phyloP scores from a whole-genome alignment of 2,329 filamentous ascomycete genomes.

The Moelleriella libera region DNA sequence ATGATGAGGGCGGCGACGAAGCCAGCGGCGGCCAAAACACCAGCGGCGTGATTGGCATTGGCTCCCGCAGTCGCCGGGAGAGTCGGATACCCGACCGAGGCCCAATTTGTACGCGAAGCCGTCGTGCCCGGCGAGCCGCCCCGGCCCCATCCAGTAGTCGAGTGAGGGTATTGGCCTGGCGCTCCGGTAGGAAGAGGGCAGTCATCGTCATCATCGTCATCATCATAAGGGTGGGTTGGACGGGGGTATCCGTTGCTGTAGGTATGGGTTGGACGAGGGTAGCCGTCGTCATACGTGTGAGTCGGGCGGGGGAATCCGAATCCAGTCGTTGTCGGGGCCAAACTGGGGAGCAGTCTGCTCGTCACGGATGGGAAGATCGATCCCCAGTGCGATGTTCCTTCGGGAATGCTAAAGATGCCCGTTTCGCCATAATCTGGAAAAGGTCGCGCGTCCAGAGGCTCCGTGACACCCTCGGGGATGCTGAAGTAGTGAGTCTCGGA shows the following conservation, averaged over 20 bases:
- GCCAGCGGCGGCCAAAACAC: conserved; percentile 22
- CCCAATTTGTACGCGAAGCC: background rate
- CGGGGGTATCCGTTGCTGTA: no score
- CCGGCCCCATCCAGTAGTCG: conserved; percentile 4
- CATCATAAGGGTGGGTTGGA: background rate
- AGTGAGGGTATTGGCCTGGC: no score
- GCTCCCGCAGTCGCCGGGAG: conserved; percentile 13
- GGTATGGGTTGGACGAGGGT: no score
- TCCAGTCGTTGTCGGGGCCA: conserved; percentile 2
- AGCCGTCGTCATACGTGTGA: no score
- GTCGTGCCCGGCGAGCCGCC: conserved; percentile 1
- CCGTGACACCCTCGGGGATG: no score
- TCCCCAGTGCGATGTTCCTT: conserved; percentile 49
- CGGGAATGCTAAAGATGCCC: conserved; percentile 6
- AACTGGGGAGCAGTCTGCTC: background rate
- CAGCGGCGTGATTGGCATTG: conserved; percentile 16
- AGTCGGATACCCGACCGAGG: conserved; percentile 7
- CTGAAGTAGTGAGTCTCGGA: conserved; percentile 3
- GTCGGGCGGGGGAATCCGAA: background rate
- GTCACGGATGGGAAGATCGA: background rate
- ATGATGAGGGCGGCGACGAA: conserved; percentile 25
- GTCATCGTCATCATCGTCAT: background rate
- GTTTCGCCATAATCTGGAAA: background rate
- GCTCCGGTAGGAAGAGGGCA: background rate
- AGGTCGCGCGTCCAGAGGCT: background rate